Base-by-base conservation (phyloP, 2,329 filamentous ascomycete genomes). In the Pseudogymnoascus sp. region DNA sequence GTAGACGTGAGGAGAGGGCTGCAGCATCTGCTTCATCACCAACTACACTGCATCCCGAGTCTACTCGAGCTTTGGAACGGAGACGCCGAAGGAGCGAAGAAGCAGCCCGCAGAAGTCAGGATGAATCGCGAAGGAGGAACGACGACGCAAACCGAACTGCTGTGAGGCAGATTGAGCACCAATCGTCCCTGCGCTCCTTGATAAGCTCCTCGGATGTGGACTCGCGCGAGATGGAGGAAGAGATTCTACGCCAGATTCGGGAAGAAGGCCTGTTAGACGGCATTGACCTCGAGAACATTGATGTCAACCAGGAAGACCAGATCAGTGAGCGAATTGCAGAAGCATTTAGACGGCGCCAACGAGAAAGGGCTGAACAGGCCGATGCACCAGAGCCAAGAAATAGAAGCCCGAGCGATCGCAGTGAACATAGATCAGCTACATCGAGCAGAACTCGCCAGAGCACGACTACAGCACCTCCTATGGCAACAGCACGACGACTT, bases 251-350 rank as follows among this genome's bases (percentile, higher is more conserved):
- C 46, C 91, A 96, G 72, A 96, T 96, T 64, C 83, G 93, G 68
- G 89, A 93, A 67, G 91, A 96, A 71, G 92, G 93, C 0, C 77
- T 97, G 19, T 76, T 96, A 35, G 91, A 97, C 70, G 93, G 91
- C 16, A 86, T 97, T 56, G 93, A 97, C 72, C 78, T 97, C 62
- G 90, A 95, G 70, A 93, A 93, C 67, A 86, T 97, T 62, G 92
- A 93, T 66, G 81, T 91, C 14, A 85, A 80, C 59, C 90, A 92
- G 70, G 91, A 97, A 72, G 92, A 97, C 70, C 91, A 96, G 71
- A 85, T 98, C 14, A 96, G 90, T 67, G 89, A 93, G 71, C 87
- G 89, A 64, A 96, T 98, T 69, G 93, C 92, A 1, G 90, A 96
- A 70, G 91, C 91, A 1, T 96, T 96, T 71, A 81, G 90, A 64